Evolutionary conservation across 495 filamentous ascomycete species (phyloP), one percentile per base, ranked within the genome.

Genomic region (Aspergillus incahuasiensis): DNA sequence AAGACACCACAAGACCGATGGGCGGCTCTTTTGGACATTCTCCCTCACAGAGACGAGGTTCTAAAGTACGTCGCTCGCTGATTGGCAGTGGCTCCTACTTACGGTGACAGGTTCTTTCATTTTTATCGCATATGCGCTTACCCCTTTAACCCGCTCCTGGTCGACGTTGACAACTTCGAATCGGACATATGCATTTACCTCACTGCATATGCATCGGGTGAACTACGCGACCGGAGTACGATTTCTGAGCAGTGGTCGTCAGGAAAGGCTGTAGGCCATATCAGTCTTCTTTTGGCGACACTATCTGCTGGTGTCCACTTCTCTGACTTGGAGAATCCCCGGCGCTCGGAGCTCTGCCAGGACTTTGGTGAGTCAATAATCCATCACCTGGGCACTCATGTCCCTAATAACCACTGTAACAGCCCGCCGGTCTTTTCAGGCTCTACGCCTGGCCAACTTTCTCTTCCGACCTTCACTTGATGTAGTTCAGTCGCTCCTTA

Each of bases 271-370:
- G 71, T 69, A 55, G 76, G 60, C 48, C 74, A 65, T 54, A 68
- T 64, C 35, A 74, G 63, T 63, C 67, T 61, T 64, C 54, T 83
- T 0, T 70, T 83, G 46, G 80, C 80, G 3, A 75, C 72, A 0
- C 55, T 83, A 18, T 77, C 77, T 9, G 73, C 74, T 25, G 80
- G 80, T 7, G 76, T 72, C 19, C 80, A 83, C 59, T 80, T 69
- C 59, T 80, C 78, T 1, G 69, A 70, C 40, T 54, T 79, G 13
- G 69, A 66, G 6, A 60, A 68, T 39, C 58, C 68, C 1, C 57
- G 65, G 21, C 59, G 71, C 5, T 62, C 65, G 1, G 64, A 69
- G 16, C 41, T 66, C 11, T 58, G 63, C 18, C 63, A 60, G n/a
- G 68, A 74, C 21, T 66, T 73, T 55, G 66, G 70, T 73, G 32